Evolutionary conservation across 1,284 basidiomycete genomes (phyloP).

Genomic region (Sutorius eximius): DNA sequence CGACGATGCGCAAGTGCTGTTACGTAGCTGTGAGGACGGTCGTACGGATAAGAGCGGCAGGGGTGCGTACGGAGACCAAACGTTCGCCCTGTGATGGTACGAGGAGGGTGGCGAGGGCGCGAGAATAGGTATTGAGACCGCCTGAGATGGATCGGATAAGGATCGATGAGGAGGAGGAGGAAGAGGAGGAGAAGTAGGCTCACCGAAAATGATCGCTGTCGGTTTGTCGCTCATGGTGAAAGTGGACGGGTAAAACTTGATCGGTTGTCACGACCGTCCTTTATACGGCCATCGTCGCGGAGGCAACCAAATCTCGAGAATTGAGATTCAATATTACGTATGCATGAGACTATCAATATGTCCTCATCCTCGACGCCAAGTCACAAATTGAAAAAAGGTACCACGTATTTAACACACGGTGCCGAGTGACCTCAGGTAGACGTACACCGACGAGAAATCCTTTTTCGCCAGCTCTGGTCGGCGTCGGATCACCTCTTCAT

Average conservation of each 20-base stretch:
- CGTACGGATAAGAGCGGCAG: not conserved
- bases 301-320: conserved; percentile 33
- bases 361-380: not conserved
- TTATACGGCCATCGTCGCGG: conserved; percentile 34
- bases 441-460: conserved; percentile 82
- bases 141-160: conserved; percentile 42
- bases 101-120: conserved; percentile 61
- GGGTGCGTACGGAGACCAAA: conserved; percentile 66
- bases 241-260: conserved; percentile 12
- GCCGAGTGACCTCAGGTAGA: conserved; percentile 45
- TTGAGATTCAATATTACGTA: conserved; percentile 17
- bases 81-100: conserved; percentile 63
- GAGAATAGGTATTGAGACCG: conserved; percentile 74
- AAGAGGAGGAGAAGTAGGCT: conserved; percentile 24
- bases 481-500: conserved; percentile 51
- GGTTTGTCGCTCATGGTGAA: conserved; percentile 48
- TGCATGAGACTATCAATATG: not conserved
- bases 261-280: conserved; percentile 27
- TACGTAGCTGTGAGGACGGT: conserved; percentile 1
- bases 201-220: conserved; percentile 81
- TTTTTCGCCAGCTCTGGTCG: conserved; percentile 61
- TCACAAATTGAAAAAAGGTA: too few species aligned
- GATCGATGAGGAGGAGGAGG: not conserved
- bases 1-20: conserved; percentile 76
- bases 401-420: not conserved